Evolutionary conservation across 2,329 filamentous ascomycete genomes (phyloP), one percentile per base, ranked within the genome.

Genomic region (Colletotrichum acutatum): DNA sequence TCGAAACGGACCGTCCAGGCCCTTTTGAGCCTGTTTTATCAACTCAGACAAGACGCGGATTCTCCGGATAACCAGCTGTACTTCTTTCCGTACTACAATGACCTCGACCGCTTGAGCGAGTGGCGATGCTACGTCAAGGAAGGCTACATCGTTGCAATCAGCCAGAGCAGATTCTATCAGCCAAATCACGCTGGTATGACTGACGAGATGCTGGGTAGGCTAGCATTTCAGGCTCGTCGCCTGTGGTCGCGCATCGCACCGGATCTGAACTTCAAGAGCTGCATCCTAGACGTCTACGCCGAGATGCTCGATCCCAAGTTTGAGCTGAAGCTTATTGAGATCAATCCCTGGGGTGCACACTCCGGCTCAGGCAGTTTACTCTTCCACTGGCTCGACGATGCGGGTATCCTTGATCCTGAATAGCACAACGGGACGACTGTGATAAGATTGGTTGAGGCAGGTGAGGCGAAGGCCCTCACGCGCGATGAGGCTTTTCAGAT

Each of bases 161-260:
- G 56, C 19, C 56, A 28, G 16, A 28, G 37, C 37, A 42, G 37
- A 0, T 19, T 42, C 19, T n/a, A 42, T 11, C 26, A 32, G 28
- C 28, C 14, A 16, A 58, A 58, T 5, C 3, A 58, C 19, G 5
- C 0, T 0, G 28, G 14, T 9, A 58, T 58, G 19, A 32, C 16
- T 4, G 28, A 58, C 16, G 19, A 58, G 7, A 28, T 19, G 24
- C 28, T 58, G 28, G 1, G 28, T 0, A 28, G 12, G 19, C 19
- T 58, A 5, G 26, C 19, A 0, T 0, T 6, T 0, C 12, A 58
- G 0, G 9, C 19, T 0, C 28, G 2, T 0, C 14, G 11, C 26
- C 56, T 58, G 0, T 32, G 26, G 26, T 22, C 7, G 0, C 5
- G 19, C 1, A 58, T 58, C 5, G 12, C 26, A 8, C 28, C 28